A percentile compares a stretch with the other conserved stretches of the same genome.
phyloP scores from a whole-genome alignment of 306 rosid species.

The Inga laurina region DNA sequence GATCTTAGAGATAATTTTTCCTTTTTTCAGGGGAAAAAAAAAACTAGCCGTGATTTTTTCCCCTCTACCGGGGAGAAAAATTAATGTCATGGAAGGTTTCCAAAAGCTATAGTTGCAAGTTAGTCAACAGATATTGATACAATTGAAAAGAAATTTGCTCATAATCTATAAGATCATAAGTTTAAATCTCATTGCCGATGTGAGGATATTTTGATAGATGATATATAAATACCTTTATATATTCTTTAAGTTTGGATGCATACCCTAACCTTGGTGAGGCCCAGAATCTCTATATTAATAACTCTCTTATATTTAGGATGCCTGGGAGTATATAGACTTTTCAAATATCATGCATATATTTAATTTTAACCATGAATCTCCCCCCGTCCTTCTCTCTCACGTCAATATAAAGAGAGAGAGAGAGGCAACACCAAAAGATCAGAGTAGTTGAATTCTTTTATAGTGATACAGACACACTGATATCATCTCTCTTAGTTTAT shows the following conservation, averaged over 20 bases:
- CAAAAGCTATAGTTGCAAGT: not conserved
- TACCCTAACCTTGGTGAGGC: no score
- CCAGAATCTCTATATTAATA: no score
- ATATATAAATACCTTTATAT: no score
- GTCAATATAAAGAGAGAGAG: not conserved
- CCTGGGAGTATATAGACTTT: not conserved
- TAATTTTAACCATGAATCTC: not conserved
- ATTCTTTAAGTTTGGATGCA: no score
- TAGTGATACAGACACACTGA: not conserved
- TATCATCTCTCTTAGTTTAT: slow-evolving; percentile 22
- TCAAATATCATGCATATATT: not conserved
- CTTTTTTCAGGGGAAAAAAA: not conserved
- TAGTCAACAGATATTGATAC: no score
- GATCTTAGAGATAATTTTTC: not conserved
- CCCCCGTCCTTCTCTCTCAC: not conserved
- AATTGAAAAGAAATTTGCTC: no score
- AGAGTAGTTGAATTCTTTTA: not conserved
- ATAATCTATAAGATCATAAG: no score
- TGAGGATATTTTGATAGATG: no score
- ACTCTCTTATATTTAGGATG: no score
- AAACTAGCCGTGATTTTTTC: not conserved
- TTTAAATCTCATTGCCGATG: no score
- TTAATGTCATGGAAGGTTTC: not conserved
- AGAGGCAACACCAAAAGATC: not conserved
- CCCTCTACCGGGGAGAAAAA: not conserved